Conservation (phyloP, 176 grass and related monocot species). For the Stipa capillata region DNA sequence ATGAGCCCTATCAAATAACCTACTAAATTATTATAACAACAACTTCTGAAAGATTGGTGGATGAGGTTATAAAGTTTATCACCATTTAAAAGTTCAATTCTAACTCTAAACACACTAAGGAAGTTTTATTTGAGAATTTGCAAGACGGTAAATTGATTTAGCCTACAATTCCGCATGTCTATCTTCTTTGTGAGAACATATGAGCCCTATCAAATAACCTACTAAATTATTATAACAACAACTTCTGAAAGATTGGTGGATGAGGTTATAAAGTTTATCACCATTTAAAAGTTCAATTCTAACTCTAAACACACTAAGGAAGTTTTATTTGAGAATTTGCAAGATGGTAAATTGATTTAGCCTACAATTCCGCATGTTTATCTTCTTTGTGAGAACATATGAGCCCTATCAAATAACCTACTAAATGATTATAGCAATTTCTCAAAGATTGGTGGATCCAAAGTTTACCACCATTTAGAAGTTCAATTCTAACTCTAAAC, state of each 20-base stretch:
- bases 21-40: background rate
- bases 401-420: background rate
- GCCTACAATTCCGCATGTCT: no score
- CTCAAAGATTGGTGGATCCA: background rate
- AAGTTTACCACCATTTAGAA: background rate
- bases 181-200: no score
- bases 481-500: background rate
- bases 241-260: background rate
- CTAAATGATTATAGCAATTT: background rate
- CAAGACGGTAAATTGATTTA: no score
- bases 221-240: background rate
- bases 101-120: no score
- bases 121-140: no score
- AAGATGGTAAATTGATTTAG: no score
- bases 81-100: background rate
- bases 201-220: background rate
- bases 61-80: background rate
- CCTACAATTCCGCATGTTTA: no score
- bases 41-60: background rate
- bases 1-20: background rate
- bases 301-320: no score
- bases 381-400: no score
- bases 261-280: background rate
- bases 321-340: no score
- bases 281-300: background rate